Evolutionary conservation across 345 rosid genomes (phyloP).

Genomic region (Raphanus raphanistrum): DNA sequence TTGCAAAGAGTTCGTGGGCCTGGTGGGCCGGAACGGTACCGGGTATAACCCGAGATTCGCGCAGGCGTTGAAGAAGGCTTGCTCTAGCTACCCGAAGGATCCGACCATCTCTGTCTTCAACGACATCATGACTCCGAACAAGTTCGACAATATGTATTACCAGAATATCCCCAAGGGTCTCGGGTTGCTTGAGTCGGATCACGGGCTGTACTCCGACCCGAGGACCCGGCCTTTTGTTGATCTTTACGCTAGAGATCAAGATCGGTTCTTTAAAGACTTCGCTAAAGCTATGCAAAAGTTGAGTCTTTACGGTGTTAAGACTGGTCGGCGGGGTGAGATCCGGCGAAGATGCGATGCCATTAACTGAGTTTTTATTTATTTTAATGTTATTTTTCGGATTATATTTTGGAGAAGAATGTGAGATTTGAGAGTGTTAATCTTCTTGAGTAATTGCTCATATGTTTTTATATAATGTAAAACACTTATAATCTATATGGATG

Average conservation of each 20-base stretch:
- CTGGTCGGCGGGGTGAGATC: constrained; percentile 88
- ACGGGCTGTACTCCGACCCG: constrained; percentile 53
- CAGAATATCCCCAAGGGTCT: constrained; percentile 80
- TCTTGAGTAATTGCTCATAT: constrained; percentile 16
- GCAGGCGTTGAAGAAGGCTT: constrained; percentile 58
- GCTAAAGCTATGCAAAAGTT: constrained; percentile 81
- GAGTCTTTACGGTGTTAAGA: constrained; percentile 64
- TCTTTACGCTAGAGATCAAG: constrained; percentile 65
- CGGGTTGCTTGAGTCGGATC: constrained; percentile 79
- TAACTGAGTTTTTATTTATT: constrained; percentile 41
- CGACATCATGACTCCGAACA: constrained; percentile 87
- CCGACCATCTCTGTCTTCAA: constrained; percentile 83
- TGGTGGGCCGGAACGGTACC: constrained; percentile 45
- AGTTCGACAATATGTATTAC: constrained; percentile 80
- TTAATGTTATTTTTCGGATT: not conserved
- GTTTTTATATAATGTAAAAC: constrained; percentile 26
- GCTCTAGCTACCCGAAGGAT: constrained; percentile 55
- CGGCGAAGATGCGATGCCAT: constrained; percentile 87
- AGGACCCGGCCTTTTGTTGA: constrained; percentile 68
- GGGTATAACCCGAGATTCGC: constrained; percentile 76
- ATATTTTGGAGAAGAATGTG: constrained; percentile 13
- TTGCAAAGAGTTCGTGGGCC: constrained; percentile 67
- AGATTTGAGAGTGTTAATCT: constrained; percentile 22
- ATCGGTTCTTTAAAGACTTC: constrained; percentile 65
- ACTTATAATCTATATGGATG: not conserved